Percentiles rank a stretch among this genome's conserved stretches.
Conservation (phyloP, 2,329 filamentous ascomycete species). For the Dothideomycetes sp. region DNA sequence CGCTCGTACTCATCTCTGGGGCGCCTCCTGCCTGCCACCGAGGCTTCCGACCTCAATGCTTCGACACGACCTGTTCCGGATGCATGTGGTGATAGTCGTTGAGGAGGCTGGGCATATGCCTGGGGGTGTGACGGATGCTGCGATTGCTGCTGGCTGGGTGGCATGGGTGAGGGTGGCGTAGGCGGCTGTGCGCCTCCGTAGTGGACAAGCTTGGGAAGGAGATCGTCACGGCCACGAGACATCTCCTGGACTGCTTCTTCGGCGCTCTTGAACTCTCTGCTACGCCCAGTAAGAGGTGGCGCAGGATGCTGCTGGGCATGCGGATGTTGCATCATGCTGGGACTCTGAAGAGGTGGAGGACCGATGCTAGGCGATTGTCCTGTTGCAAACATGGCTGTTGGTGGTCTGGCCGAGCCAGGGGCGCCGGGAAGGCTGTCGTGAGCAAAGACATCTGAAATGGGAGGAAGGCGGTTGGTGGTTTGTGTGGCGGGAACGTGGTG, state of each 20-base stretch:
- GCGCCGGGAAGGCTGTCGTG: conserved; percentile 46
- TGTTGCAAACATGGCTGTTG: conserved; percentile 24
- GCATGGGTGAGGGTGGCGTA: conserved; percentile 73
- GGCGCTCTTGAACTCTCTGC: conserved; percentile 85
- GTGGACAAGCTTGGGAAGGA: conserved; percentile 87
- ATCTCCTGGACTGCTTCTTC: conserved; percentile 90
- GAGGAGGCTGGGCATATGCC: conserved; percentile 14
- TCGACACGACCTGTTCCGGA: conserved; percentile 17
- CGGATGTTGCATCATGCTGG: conserved; percentile 54
- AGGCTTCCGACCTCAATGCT: conserved; percentile 14
- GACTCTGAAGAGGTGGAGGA: conserved; percentile 65
- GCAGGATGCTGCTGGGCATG: conserved; percentile 37
- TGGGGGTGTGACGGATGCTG: conserved; percentile 13
- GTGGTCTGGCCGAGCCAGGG: conserved; percentile 19
- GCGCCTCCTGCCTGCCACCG: conserved; percentile 55
- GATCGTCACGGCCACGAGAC: conserved; percentile 81
- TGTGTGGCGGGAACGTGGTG: conserved; percentile 82
- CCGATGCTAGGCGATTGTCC: conserved; percentile 40
- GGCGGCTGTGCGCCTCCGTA: conserved; percentile 91
- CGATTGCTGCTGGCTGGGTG: conserved; percentile 26
- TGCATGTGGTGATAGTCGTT: conserved; percentile 15
- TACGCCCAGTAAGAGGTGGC: conserved; percentile 47
- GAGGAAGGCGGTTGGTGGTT: conserved; percentile 83
- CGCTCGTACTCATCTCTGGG: conserved; percentile 82
- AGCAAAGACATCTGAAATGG: conserved; percentile 90